Base-by-base conservation (phyloP, 2,329 filamentous ascomycete genomes). In the Cladobotryum mycophilum region DNA sequence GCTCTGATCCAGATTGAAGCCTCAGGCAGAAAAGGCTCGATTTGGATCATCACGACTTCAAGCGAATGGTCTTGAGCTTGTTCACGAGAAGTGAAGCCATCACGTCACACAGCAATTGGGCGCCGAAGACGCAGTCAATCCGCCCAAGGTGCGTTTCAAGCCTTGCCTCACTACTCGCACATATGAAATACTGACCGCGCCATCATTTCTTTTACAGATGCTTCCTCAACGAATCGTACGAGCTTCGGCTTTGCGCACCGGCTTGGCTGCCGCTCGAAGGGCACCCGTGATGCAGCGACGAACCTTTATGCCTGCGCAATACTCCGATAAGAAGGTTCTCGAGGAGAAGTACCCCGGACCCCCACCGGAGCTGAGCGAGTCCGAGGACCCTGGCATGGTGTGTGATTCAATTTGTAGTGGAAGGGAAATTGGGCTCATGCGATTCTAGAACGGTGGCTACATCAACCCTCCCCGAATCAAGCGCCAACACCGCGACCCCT, bases 401-500 rank as follows among this genome's bases (percentile, higher is more conserved):
- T 68, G 79, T 73, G 35, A 34, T 43, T 8, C 20, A 20, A 15
- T 14, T 37, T 41, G 22, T 20, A 12, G 22, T 41, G 13, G 43
- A 13, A 35, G 1, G 15, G 25, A 38, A 49, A 37, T 51, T 59
- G 64, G 54, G 64, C 58, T 56, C 45, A 62, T 53, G 58, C 57
- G 55, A 37, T 13, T 55, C 53, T 67, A 91, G 87, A 95, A 91
- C 70, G 89, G 88, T 64, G 86, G 86, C 69, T 93, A 89, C 70
- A 79, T 88, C 65, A 89, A 91, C 72, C 87, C 88, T 52, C 82
- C 84, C 13, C 72, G 78, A 49, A 75, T 92, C 71, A 96, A 96
- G 79, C 87, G 92, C 61, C 85, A 90, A 70, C 88, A 89, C 74
- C 89, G 93, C 67, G 93, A 97, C 70, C 93, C 95, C 35, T 82